Conservation (phyloP, 2,329 filamentous ascomycete species). For the Phaeosphaeriaceae sp. region DNA sequence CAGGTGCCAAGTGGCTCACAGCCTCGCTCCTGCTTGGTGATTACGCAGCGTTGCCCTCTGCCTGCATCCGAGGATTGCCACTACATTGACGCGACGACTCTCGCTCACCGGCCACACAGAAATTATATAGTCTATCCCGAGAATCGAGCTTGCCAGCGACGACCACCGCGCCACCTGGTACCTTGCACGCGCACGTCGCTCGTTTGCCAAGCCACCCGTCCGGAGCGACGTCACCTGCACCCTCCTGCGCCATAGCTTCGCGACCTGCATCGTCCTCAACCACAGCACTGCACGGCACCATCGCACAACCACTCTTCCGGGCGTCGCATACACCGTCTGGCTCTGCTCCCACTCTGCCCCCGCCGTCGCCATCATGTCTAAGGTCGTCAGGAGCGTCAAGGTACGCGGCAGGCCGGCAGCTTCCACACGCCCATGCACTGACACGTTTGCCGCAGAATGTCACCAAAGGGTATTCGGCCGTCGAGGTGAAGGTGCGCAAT, state of each 20-base stretch:
- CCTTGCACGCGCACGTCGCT: constrained; percentile 1
- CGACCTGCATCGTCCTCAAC: constrained; percentile 4
- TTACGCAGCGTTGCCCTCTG: constrained; percentile 6
- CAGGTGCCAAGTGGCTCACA: constrained; percentile 8
- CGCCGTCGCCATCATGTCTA: constrained; percentile 73
- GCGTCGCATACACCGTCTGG: constrained; percentile 12
- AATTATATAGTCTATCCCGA: background rate
- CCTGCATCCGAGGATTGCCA: constrained; percentile 4
- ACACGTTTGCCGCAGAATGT: constrained; percentile 67
- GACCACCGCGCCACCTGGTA: background rate
- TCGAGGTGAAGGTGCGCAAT: constrained; percentile 87
- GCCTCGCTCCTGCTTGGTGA: constrained; percentile 10
- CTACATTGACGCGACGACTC: constrained; percentile 8
- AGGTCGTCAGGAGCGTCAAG: constrained; percentile 96
- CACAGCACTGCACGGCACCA: background rate
- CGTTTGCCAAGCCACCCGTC: constrained; percentile 6
- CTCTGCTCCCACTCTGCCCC: constrained; percentile 7
- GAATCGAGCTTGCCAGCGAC: background rate
- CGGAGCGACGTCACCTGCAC: constrained; percentile 8
- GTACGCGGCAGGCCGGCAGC: constrained; percentile 5
- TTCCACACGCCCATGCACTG: background rate
- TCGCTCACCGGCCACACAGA: background rate
- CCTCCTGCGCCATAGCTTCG: constrained; percentile 8
- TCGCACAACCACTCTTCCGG: background rate
- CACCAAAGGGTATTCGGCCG: constrained; percentile 95